Percentiles rank a stretch among this genome's conserved stretches.
Evolutionary conservation across 2,329 filamentous ascomycete species (phyloP).

Genomic region (Arthrobotrys conoides): DNA sequence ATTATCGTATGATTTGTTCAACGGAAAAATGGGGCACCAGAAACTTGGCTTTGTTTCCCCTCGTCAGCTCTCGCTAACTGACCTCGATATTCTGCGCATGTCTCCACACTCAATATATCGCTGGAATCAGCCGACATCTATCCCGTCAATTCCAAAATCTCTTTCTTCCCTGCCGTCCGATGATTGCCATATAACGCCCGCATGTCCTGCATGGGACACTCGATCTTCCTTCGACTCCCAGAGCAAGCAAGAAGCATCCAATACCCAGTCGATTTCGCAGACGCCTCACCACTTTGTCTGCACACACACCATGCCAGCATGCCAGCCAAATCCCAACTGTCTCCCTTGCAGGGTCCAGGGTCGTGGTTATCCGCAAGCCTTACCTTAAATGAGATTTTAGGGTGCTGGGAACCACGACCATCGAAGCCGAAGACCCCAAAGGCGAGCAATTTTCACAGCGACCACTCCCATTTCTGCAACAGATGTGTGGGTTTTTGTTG

Average conservation of each 20-base stretch:
- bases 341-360: conserved; percentile 61
- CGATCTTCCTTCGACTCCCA: conserved; percentile 49
- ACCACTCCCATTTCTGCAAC: conserved; percentile 19
- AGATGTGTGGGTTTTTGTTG: conserved; percentile 16
- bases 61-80: conserved; percentile 8
- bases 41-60: conserved; percentile 26
- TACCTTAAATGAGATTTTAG: conserved; percentile 61
- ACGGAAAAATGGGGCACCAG: neutral
- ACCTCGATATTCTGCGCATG: conserved; percentile 14
- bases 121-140: conserved; percentile 39
- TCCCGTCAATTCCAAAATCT: conserved; percentile 20
- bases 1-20: conserved; percentile 47
- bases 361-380: conserved; percentile 61
- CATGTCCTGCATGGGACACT: conserved; percentile 57
- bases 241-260: neutral
- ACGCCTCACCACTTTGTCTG: conserved; percentile 43
- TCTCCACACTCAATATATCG: conserved; percentile 28
- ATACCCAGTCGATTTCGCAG: conserved; percentile 51
- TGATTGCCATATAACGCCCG: conserved; percentile 49
- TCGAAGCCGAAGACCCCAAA: conserved; percentile 30
- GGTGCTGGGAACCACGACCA: conserved; percentile 33
- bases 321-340: conserved; percentile 56
- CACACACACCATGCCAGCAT: conserved; percentile 46
- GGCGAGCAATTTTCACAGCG: conserved; percentile 27
- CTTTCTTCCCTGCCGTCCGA: conserved; percentile 37